A percentile compares a stretch with the other conserved stretches of the same genome.
phyloP scores from a whole-genome alignment of 257 asterid genomes.

The Paraleonurus japonicus region DNA sequence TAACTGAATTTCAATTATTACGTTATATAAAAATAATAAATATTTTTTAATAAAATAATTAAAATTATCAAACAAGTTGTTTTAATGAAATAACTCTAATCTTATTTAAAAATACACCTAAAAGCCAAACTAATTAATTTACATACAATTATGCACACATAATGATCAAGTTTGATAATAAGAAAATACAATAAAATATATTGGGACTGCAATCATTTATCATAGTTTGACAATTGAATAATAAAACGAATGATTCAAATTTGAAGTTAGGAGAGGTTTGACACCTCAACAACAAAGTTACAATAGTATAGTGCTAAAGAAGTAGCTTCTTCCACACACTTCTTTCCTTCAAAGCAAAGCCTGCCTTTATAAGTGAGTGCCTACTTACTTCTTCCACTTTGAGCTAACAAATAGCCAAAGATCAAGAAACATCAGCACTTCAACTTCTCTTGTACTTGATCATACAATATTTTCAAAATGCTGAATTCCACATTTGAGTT shows the following conservation, averaged over 20 bases:
- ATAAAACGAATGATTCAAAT: not conserved
- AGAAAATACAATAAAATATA: not conserved
- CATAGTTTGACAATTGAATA: not conserved
- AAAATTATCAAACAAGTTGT: no score
- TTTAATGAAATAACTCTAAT: no score
- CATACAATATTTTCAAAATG: constrained; percentile 27
- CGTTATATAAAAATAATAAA: no score
- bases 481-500: constrained; percentile 46
- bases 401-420: not conserved
- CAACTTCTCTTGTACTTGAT: not conserved
- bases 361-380: constrained; percentile 24
- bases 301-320: constrained; percentile 18
- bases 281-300: constrained; percentile 7
- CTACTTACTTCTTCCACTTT: not conserved
- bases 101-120: not conserved
- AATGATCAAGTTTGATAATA: not conserved
- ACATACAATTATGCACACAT: no score
- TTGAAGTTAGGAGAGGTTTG: constrained; percentile 38
- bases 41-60: no score
- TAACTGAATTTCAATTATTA: no score
- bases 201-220: not conserved
- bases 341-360: constrained; percentile 28
- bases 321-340: constrained; percentile 33
- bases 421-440: not conserved
- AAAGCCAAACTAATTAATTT: not conserved